These are phyloP conservation scores for Daldinia loculata DNA, from an alignment of 495 filamentous ascomycete species.

Conservation along the genomic window DNA sequence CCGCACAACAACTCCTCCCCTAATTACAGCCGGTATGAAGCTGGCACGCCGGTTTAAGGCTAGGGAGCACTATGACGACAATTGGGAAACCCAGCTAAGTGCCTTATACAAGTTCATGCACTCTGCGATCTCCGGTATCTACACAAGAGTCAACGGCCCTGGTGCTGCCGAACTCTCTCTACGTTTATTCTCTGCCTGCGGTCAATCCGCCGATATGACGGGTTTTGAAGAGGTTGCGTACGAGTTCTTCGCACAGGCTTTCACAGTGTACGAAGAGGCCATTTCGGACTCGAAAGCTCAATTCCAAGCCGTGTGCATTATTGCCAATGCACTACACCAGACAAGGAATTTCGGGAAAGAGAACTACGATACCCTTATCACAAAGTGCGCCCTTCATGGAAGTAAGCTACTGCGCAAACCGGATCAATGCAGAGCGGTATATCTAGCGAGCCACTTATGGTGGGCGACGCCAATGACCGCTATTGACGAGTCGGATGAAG, in stretches of 20 bases:
- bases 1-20: constrained; percentile 90
- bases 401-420: constrained; percentile 98
- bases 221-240: constrained; percentile 95
- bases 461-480: constrained; percentile 92
- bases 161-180: constrained; percentile 86
- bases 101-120: constrained; percentile 96
- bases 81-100: constrained; percentile 89
- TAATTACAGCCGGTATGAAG: constrained; percentile 89
- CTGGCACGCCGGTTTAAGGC: constrained; percentile 89
- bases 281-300: constrained; percentile 95
- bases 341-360: constrained; percentile 90
- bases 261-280: constrained; percentile 96
- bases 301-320: constrained; percentile 96
- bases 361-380: constrained; percentile 98
- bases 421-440: constrained; percentile 96
- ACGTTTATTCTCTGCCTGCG: constrained; percentile 88
- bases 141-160: constrained; percentile 78
- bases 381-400: constrained; percentile 94
- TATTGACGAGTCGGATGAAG: constrained; percentile 81
- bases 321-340: constrained; percentile 86
- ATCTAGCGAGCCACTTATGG: constrained; percentile 95
- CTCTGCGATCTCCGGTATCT: constrained; percentile 83
- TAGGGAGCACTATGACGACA: constrained; percentile 93
- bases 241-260: constrained; percentile 98
- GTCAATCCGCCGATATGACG: constrained; percentile 91